These are phyloP conservation scores for Jamesozyma jinghongensis DNA, from an alignment of 805 yeast genomes.

Conservation along the genomic window DNA sequence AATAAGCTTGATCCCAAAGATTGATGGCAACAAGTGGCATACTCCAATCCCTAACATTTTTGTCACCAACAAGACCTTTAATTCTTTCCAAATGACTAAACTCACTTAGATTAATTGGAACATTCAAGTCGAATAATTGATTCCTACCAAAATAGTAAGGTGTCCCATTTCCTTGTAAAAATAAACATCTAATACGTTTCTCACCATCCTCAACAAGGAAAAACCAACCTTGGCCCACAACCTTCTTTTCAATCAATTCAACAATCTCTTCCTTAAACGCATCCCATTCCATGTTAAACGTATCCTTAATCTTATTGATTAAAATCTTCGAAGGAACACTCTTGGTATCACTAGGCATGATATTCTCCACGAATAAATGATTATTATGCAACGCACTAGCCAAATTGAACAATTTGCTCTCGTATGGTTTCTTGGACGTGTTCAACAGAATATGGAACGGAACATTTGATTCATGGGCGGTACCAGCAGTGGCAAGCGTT, in stretches of 20 bases:
- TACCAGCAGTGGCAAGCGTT: slow-evolving; percentile 61
- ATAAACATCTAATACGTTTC: slow-evolving; percentile 46
- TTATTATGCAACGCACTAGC: slow-evolving; percentile 92
- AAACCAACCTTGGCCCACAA: slow-evolving; percentile 62
- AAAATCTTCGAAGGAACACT: slow-evolving; percentile 33
- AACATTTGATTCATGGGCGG: slow-evolving; percentile 64
- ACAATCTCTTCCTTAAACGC: slow-evolving; percentile 43
- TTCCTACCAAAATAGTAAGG: slow-evolving; percentile 63
- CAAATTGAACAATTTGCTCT: slow-evolving; percentile 63
- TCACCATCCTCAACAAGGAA: slow-evolving; percentile 58
- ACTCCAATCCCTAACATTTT: slow-evolving; percentile 46
- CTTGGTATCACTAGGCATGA: slow-evolving; percentile 13
- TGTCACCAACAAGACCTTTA: slow-evolving; percentile 30
- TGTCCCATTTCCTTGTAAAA: slow-evolving; percentile 66
- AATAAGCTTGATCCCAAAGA: slow-evolving; percentile 85
- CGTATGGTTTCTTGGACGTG: slow-evolving; percentile 57
- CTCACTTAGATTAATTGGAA: slow-evolving; percentile 51
- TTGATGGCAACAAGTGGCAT: slow-evolving; percentile 61
- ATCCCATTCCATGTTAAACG: slow-evolving; percentile 33
- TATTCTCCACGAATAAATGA: slow-evolving; percentile 73
- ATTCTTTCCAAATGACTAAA: slow-evolving; percentile 38
- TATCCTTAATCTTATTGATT: slow-evolving; percentile 29
- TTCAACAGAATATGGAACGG: slow-evolving; percentile 64
- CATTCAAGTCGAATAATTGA: slow-evolving; percentile 69
- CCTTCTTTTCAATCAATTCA: slow-evolving; percentile 38